A percentile compares a stretch with the other conserved stretches of the same genome.
phyloP scores from a whole-genome alignment of 164 flowering plant species.

The Hamamelis virginiana region DNA sequence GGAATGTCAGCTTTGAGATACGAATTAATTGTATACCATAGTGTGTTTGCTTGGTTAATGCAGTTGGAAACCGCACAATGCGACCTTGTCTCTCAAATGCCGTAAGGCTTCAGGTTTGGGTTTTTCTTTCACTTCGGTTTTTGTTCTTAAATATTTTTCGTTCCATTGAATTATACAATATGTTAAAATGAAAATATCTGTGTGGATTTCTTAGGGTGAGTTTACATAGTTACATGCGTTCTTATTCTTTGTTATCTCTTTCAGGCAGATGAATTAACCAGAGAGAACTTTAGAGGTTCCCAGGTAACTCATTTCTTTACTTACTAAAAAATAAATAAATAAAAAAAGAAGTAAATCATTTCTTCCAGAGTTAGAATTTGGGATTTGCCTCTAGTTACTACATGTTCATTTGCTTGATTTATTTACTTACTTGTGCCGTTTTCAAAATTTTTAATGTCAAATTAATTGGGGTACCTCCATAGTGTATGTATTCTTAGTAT shows the following conservation, averaged over 20 bases:
- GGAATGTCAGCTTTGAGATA: neutral
- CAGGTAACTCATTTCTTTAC: slow-evolving; percentile 49
- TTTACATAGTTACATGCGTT: neutral
- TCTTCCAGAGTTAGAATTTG: neutral
- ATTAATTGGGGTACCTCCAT: too few relatives aligned
- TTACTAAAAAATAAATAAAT: too few relatives aligned
- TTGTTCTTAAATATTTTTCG: neutral
- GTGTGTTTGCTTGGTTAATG: slow-evolving; percentile 97
- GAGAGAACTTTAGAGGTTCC: slow-evolving; percentile 74
- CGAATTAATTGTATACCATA: slow-evolving; percentile 20
- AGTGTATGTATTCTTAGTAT: too few relatives aligned
- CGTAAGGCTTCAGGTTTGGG: slow-evolving; percentile 73
- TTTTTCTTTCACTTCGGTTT: neutral
- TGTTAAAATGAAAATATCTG: neutral
- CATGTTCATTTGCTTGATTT: too few relatives aligned
- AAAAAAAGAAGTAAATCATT: too few relatives aligned
- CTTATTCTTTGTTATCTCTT: slow-evolving; percentile 14
- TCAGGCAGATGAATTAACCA: slow-evolving; percentile 68
- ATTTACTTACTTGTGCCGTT: too few relatives aligned
- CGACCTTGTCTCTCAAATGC: slow-evolving; percentile 82
- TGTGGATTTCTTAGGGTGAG: neutral
- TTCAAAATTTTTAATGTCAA: too few relatives aligned
- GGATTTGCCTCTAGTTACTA: neutral
- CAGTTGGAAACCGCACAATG: slow-evolving; percentile 91
- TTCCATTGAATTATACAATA: neutral